Conservation (phyloP, 495 filamentous ascomycete species). For the Bryoglossum gracile region DNA sequence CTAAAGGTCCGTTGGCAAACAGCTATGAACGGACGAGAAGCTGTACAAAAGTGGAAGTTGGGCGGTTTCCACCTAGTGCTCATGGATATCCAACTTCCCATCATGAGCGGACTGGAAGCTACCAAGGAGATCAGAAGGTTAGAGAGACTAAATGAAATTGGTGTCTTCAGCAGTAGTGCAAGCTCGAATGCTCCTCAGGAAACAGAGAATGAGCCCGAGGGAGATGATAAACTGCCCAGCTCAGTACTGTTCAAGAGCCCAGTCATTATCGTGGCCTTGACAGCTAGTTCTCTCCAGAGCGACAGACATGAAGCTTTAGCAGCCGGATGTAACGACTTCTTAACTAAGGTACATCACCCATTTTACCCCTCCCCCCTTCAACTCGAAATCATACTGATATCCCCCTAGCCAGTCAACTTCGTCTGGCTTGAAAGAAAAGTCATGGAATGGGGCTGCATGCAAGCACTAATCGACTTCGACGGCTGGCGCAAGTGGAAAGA, state of each 20-base stretch:
- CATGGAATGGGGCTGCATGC: constrained; percentile 99
- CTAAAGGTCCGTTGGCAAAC: constrained; percentile 97
- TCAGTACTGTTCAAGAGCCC: constrained; percentile 83
- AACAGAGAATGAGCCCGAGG: constrained; percentile 33
- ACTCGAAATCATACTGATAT: background rate
- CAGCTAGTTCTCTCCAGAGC: constrained; percentile 85
- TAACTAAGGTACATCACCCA: constrained; percentile 71
- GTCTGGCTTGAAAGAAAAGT: constrained; percentile 97
- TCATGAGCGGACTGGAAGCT: constrained; percentile 96
- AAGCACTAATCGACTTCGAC: constrained; percentile 96
- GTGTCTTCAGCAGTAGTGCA: constrained; percentile 58
- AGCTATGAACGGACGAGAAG: constrained; percentile 88
- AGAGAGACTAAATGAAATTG: constrained; percentile 83
- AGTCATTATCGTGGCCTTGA: constrained; percentile 96
- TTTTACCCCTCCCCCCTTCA: constrained; percentile 1
- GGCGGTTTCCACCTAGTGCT: constrained; percentile 96
- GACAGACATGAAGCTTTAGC: constrained; percentile 92
- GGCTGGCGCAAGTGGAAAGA: constrained; percentile 98
- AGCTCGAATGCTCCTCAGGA: constrained; percentile 35
- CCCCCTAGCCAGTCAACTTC: constrained; percentile 79
- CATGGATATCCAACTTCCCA: constrained; percentile 97
- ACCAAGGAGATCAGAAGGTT: constrained; percentile 91
- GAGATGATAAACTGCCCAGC: constrained; percentile 61
- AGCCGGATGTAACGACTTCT: constrained; percentile 95
- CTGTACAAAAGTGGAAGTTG: constrained; percentile 83